Evolutionary conservation across 495 filamentous ascomycete genomes (phyloP), one percentile per base, ranked within the genome.

Genomic region (Amphirosellinia nigrospora): DNA sequence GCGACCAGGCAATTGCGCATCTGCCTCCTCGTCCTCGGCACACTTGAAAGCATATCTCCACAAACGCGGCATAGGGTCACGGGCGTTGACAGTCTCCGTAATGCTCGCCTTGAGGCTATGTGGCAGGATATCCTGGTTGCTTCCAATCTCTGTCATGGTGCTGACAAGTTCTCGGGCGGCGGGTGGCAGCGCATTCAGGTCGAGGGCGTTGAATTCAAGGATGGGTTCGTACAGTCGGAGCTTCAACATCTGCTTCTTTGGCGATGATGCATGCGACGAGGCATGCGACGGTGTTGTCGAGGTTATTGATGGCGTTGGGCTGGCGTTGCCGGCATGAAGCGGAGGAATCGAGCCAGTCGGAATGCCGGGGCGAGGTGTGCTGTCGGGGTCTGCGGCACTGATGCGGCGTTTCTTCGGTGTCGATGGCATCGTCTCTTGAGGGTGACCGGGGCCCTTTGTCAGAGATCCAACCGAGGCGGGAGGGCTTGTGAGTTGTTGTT

Each of bases 211-310:
- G n/a, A 50, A 46, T 50, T 53, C 52, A 9, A 62, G 34, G 59
- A 39, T 38, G 21, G 59, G 16, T 34, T 58, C 50, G n/a, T 43
- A 6, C 1, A 59, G 50, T 19, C 66, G 66, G 15, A 68, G 46
- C 21, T 36, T 52, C 66, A 68, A 34, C 66, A 68, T 68, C 52
- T 68, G 66, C 41, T 41, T 59, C 46, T 59, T 68, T 4, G 50
- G 32, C 34, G 66, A 68, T 21, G 36, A 60, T 19, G 36, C 52
- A 55, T 53, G 23, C 6, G 66, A 68, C 32, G 62, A 56, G 26
- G 30, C 34, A 13, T 34, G 53, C 16, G 53, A 56, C 23, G 53
- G 10, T 34, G 16, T 56, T 13, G 53, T 10, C 30, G 53, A 56
- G 26, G 26, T 23, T 52, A 52, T 4, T 8, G 53, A 34, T 23